phyloP scores from a whole-genome alignment of 257 asterid species.

The Lithospermum erythrorhizon region DNA sequence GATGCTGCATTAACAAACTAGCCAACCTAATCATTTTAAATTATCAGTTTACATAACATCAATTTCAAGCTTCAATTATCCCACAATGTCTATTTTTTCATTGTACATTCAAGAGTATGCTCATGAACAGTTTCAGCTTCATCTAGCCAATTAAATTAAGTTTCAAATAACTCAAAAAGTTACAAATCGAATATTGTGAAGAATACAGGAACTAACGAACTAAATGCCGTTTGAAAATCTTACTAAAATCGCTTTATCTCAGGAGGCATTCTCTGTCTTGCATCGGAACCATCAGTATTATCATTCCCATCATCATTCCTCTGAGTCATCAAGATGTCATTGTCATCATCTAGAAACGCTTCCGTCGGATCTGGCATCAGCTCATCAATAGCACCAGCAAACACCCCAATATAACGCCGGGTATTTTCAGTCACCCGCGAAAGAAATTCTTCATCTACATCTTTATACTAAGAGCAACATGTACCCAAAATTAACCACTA shows the following conservation, averaged over 20 bases:
- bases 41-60: too few species aligned
- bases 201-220: conserved; percentile 1
- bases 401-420: conserved; percentile 60
- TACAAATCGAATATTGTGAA: too few species aligned
- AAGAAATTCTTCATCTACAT: conserved; percentile 76
- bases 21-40: too few species aligned
- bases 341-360: conserved; percentile 75
- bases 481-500: not conserved
- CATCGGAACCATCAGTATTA: conserved; percentile 50
- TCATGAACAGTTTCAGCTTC: not conserved
- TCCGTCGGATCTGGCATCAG: conserved; percentile 83
- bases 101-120: not conserved
- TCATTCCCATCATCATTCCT: conserved; percentile 64
- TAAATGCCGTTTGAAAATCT: conserved; percentile 17
- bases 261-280: conserved; percentile 77
- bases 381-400: conserved; percentile 85
- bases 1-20: not conserved
- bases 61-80: too few species aligned
- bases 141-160: not conserved
- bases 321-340: conserved; percentile 79
- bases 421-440: conserved; percentile 75
- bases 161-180: not conserved
- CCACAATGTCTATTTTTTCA: not conserved
- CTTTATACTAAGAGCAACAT: conserved; percentile 44
- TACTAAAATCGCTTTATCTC: conserved; percentile 81